These are phyloP conservation scores for Triticum dicoccoides DNA, from an alignment of 176 grass and related monocot genomes.

Conservation along the genomic window DNA sequence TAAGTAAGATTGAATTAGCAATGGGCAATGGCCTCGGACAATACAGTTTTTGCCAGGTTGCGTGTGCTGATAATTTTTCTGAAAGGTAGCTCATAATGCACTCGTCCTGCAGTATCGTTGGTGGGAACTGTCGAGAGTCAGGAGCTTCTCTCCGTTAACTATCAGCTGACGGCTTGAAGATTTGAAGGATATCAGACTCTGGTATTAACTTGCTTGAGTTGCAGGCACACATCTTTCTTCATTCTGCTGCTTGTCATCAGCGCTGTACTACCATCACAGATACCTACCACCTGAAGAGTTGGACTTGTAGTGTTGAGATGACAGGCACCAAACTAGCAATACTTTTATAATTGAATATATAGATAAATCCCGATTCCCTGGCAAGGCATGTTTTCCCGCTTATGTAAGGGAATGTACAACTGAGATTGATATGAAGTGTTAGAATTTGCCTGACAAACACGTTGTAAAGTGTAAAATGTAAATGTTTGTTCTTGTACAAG, in stretches of 20 bases:
- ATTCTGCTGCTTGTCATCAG: not conserved
- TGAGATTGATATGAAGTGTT: not conserved
- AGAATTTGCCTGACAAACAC: not conserved
- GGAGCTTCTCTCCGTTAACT: not conserved
- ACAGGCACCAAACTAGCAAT: not conserved
- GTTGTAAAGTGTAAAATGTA: not conserved
- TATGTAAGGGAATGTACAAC: not conserved
- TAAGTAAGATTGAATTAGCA: not conserved
- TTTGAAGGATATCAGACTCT: not conserved
- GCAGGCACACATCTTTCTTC: not conserved
- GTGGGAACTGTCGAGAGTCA: not conserved
- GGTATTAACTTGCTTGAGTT: not conserved
- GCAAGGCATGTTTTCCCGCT: not conserved
- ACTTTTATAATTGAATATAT: constrained; percentile 1
- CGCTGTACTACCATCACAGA: not conserved
- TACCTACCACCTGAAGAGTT: not conserved
- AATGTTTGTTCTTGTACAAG: not conserved
- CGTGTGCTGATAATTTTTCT: not conserved
- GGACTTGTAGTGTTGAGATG: not conserved
- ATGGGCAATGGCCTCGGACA: not conserved
- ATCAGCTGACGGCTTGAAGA: not conserved
- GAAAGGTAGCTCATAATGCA: not conserved
- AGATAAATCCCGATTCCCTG: not conserved
- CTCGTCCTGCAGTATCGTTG: not conserved
- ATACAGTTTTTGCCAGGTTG: not conserved